Base-by-base conservation (phyloP, 148 eudicot genomes). In the Chenopodium formosanum region DNA sequence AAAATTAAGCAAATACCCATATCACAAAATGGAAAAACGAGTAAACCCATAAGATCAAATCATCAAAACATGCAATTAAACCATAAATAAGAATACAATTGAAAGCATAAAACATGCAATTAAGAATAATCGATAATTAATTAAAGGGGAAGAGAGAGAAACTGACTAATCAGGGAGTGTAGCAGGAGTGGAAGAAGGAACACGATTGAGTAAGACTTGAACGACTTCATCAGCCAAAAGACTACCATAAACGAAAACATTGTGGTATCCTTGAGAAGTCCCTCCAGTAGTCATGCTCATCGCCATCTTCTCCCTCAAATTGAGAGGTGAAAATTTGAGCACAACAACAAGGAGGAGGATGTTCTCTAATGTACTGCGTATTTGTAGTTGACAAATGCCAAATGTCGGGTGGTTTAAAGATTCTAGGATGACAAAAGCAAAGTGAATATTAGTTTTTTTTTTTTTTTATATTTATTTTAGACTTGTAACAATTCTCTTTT, bases 161-260 rank as follows among this genome's bases (percentile, higher is more conserved):
- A 85, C 90, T 44, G 47, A 94, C 97, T 78, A 86, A 82, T 81
- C 81, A 69, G 83, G 79, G 70, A 94, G 94, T 62, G 76, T 48
- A 23, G 97, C 97, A 50, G 92, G 91, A 75, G 88, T 87, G 25
- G 85, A 85, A 12, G 64, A 34, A 77, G 98, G 97, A 44, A 91
- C 73, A 20, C 97, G 94, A 16, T 85, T 85, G 79, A 94, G 80
- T 29, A 94, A 85, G 20, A 88, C 88, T 5, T 79, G 83, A 80
- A 91, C 98, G 60, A 94, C 93, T 80, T 92, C 91, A 73, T 94
- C 94, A 4, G 97, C 91, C 52, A 90, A 80, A 27, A 94, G 87
- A 80, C 96, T 94, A 63, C 98, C 98, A 82, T 94, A 94, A n/a
- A 94, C 98, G 83, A 92, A 94, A 0, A 92, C 98, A 50, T 86